A percentile compares a stretch with the other conserved stretches of the same genome.
These are phyloP conservation scores for Pseudogymnoascus sp. DNA, from an alignment of 2,329 filamentous ascomycete species.

Conservation along the genomic window DNA sequence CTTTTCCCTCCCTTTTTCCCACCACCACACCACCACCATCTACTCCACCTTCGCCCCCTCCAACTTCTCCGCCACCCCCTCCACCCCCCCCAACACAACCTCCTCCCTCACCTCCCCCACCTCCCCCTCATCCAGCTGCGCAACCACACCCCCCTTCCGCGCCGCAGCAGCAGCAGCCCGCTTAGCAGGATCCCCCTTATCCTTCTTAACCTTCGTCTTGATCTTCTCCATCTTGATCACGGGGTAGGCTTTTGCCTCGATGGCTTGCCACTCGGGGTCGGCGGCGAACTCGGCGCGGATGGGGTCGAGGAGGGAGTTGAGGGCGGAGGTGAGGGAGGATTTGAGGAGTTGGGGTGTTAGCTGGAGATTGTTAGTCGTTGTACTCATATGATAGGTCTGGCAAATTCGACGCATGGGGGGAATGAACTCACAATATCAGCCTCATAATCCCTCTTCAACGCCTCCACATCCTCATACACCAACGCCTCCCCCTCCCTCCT, in stretches of 20 bases:
- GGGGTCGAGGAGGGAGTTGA: constrained; percentile 67
- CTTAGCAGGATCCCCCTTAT: constrained; percentile 27
- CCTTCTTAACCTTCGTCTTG: constrained; percentile 59
- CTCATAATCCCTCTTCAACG: constrained; percentile 72
- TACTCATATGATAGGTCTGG: not conserved
- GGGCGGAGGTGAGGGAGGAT: constrained; percentile 65
- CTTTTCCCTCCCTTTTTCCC: not conserved
- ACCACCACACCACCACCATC: not conserved
- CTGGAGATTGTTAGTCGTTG: constrained; percentile 30
- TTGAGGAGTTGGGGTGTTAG: constrained; percentile 84
- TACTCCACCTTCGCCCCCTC: not conserved
- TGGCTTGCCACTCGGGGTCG: constrained; percentile 70
- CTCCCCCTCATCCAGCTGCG: constrained; percentile 23
- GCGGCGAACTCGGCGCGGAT: constrained; percentile 67
- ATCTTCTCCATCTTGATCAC: constrained; percentile 57
- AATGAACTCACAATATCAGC: constrained; percentile 56
- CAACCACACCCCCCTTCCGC: constrained; percentile 20
- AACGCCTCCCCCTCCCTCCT: constrained; percentile 65
- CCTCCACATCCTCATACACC: constrained; percentile 66
- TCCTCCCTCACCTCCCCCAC: constrained; percentile 2
- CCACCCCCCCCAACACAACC: not conserved
- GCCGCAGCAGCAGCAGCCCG: constrained; percentile 23
- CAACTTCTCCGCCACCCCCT: not conserved
- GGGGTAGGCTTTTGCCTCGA: constrained; percentile 75
- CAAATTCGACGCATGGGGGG: too few relatives aligned